A percentile compares a stretch with the other conserved stretches of the same genome.
Conservation (phyloP, 176 grass and related monocot genomes). For the Cymbopogon citratus region DNA sequence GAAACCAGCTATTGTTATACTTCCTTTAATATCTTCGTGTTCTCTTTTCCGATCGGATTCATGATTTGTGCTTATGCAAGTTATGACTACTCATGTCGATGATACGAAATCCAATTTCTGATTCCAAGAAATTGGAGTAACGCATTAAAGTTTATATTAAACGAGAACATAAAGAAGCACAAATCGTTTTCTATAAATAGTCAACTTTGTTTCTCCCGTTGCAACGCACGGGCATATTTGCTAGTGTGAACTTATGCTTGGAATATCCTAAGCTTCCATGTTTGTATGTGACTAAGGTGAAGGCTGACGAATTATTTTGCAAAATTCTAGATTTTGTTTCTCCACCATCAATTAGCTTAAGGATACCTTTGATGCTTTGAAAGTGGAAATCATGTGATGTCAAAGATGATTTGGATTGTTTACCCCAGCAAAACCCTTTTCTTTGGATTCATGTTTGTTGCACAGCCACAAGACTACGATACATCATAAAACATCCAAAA, state of each 20-base stretch:
- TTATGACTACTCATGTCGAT: too few relatives aligned
- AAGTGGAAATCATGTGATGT: slow-evolving; percentile 1
- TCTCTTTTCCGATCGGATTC: too few relatives aligned
- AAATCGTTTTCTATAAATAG: too few relatives aligned
- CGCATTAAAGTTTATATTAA: too few relatives aligned
- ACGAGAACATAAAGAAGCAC: too few relatives aligned
- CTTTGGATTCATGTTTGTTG: neutral
- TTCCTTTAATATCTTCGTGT: too few relatives aligned
- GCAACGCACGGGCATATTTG: too few relatives aligned
- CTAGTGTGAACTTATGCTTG: slow-evolving; percentile 4
- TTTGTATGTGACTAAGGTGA: neutral
- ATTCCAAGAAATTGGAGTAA: too few relatives aligned
- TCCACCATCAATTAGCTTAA: neutral
- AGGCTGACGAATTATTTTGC: neutral
- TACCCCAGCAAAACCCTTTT: neutral
- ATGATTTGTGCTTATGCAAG: too few relatives aligned
- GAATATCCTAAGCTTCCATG: slow-evolving; percentile 4
- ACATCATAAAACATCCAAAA: slow-evolving; percentile 8
- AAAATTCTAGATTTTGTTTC: slow-evolving; percentile 5
- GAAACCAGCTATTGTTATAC: too few relatives aligned
- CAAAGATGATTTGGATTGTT: neutral
- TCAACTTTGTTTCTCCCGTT: too few relatives aligned
- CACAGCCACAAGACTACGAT: neutral
- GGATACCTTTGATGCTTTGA: neutral
- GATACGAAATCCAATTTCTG: too few relatives aligned